A percentile compares a stretch with the other conserved stretches of the same genome.
These are phyloP conservation scores for Ogataea nitratoaversa DNA, from an alignment of 805 yeast genomes.

Conservation along the genomic window DNA sequence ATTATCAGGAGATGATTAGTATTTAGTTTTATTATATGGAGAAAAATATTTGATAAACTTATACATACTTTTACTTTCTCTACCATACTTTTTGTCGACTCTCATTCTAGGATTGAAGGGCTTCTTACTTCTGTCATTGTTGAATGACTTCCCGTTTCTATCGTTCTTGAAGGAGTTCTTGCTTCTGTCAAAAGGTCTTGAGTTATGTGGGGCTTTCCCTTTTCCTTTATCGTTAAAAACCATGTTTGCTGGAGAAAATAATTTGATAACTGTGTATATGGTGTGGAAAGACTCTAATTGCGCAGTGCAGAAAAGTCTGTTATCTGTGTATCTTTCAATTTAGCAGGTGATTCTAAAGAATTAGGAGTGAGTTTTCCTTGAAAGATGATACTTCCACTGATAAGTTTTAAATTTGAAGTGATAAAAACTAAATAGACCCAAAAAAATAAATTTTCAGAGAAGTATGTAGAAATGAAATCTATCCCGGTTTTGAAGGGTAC, in stretches of 20 bases:
- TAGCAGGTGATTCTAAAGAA: too few relatives aligned
- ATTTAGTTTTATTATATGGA: not conserved
- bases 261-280: not conserved
- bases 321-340: too few relatives aligned
- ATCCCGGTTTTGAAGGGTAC: too few relatives aligned
- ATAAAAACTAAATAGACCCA: too few relatives aligned
- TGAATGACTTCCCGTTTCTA: not conserved
- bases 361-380: too few relatives aligned
- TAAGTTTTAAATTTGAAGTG: too few relatives aligned
- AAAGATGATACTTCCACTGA: too few relatives aligned
- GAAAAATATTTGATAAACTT: not conserved
- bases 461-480: too few relatives aligned
- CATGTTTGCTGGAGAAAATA: not conserved
- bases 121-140: not conserved
- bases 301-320: too few relatives aligned
- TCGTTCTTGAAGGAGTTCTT: not conserved
- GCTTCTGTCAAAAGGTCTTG: not conserved
- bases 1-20: not conserved
- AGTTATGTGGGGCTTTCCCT: not conserved
- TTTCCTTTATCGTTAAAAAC: not conserved
- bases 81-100: conserved; percentile 19
- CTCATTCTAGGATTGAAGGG: conserved; percentile 6
- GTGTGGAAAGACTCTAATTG: too few relatives aligned
- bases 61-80: conserved; percentile 26
- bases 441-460: too few relatives aligned